These are phyloP conservation scores for Chrysoporthe cubensis DNA, from an alignment of 2,329 filamentous ascomycete species.

Conservation along the genomic window DNA sequence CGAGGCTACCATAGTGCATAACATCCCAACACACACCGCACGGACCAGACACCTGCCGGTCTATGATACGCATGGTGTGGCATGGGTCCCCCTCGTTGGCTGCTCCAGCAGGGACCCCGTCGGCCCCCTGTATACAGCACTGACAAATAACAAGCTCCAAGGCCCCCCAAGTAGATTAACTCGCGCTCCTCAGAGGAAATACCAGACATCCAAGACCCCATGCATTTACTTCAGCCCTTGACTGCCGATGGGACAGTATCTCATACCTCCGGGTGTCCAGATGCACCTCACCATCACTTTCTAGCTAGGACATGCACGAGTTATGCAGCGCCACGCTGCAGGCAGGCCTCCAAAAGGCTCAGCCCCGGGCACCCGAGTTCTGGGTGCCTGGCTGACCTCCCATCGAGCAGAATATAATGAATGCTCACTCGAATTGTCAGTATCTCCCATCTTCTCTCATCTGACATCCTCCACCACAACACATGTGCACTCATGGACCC, in stretches of 20 bases:
- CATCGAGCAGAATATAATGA: neutral
- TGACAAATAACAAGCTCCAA: neutral
- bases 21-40: neutral
- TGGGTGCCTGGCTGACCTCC: neutral
- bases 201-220: neutral
- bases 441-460: neutral
- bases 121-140: too few species aligned
- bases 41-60: neutral
- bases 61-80: neutral
- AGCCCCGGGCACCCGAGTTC: neutral
- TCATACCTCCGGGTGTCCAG: neutral
- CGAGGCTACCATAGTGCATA: neutral
- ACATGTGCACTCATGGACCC: neutral
- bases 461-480: neutral
- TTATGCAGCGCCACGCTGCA: neutral
- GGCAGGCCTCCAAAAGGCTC: constrained; percentile 2
- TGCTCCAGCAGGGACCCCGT: too few species aligned
- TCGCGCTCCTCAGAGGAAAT: neutral
- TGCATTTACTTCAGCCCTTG: neutral
- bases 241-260: neutral
- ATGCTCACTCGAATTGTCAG: neutral
- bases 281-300: neutral
- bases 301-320: neutral
- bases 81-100: neutral
- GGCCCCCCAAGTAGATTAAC: neutral